Evolutionary conservation across 2,329 filamentous ascomycete species (phyloP), one percentile per base, ranked within the genome.

Genomic region (Ceratocystiopsis brevicomis): DNA sequence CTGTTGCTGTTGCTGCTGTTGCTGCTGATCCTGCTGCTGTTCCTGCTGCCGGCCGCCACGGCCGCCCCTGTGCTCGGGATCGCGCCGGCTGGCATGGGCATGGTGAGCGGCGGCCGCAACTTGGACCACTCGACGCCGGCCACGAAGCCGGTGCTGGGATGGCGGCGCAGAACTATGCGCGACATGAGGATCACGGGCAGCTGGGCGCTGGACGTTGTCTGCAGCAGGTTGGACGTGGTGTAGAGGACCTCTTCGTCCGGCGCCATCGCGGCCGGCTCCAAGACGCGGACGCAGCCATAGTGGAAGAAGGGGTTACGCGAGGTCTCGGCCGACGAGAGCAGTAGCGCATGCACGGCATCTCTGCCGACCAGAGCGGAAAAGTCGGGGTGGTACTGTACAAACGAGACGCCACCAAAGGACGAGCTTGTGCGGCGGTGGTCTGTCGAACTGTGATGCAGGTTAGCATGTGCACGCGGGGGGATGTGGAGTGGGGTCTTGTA

Each of bases 11-110:
- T 30, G 25, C 10, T 30, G 25, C 10, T 30, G 25, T 10, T 30
- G 25, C 10, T 30, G 25, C 6, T 11, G 25, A 4, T 75, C 48
- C 79, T 15, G 25, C 10, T 30, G 25, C 10, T 30, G 25, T 10
- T 30, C 5, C 6, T 11, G 25, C 25, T 75, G 48, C 79, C 17
- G n/a, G 13, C 42, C 42, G 17, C 15, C 32, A 14, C 19, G 19
- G 6, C 30, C 17, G 36, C 25, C 37, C 17, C 37, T 8, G 47
- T 73, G 68, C 49, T 11, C 25, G 74, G 69, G 6, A 69, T 50
- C 15, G 70, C 71, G 19, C 81, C 81, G 53, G 88, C 84, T 2
- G 65, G 66, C 61, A 67, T 66, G 12, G 61, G 51, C 53, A 69
- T 64, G 12, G 48, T 54, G 0, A 56, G 45, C 0, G 66, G 66